A percentile compares a stretch with the other conserved stretches of the same genome.
Evolutionary conservation across 345 rosid species (phyloP).

Genomic region (Pugionium cornutum): DNA sequence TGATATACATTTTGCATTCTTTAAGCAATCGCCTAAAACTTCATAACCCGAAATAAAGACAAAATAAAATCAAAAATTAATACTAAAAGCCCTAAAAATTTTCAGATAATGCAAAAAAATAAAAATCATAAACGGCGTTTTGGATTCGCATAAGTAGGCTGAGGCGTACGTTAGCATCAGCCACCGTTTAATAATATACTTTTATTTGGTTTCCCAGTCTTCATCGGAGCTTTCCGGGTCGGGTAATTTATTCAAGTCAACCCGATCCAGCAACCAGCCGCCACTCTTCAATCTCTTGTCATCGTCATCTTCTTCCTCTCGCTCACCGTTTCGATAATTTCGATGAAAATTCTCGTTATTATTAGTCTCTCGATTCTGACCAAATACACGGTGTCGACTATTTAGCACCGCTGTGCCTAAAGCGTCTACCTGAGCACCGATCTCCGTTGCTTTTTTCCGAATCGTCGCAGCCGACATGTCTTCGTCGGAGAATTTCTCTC

Average conservation of each 20-base stretch:
- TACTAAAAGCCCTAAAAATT: conserved; percentile 16
- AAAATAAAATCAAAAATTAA: conserved; percentile 2
- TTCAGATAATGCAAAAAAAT: conserved; percentile 23
- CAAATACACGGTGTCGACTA: conserved; percentile 42
- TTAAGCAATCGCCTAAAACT: conserved; percentile 41
- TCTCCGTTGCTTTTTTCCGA: conserved; percentile 84
- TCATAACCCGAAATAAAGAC: conserved; percentile 18
- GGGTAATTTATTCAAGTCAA: conserved; percentile 89
- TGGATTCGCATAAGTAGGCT: conserved; percentile 21
- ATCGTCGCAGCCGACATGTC: conserved; percentile 88
- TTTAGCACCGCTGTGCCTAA: conserved; percentile 52
- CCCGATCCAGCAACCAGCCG: conserved; percentile 58
- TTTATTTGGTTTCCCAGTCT: conserved; percentile 52
- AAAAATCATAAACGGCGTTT: conserved; percentile 27
- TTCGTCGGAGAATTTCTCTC: conserved; percentile 53
- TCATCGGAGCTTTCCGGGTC: conserved; percentile 85
- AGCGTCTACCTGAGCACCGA: conserved; percentile 93
- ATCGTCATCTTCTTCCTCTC: conserved; percentile 1
- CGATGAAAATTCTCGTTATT: conserved; percentile 29
- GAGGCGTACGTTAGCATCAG: conserved; percentile 41
- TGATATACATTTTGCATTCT: conserved; percentile 41
- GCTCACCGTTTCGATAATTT: conserved; percentile 4
- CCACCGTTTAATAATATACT: conserved; percentile 21
- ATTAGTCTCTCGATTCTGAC: conserved; percentile 26
- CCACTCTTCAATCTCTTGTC: conserved; percentile 43